These are phyloP conservation scores for Aurantiochytrium sp. DNA, from an alignment of 108 stramenopile species.

Conservation along the genomic window DNA sequence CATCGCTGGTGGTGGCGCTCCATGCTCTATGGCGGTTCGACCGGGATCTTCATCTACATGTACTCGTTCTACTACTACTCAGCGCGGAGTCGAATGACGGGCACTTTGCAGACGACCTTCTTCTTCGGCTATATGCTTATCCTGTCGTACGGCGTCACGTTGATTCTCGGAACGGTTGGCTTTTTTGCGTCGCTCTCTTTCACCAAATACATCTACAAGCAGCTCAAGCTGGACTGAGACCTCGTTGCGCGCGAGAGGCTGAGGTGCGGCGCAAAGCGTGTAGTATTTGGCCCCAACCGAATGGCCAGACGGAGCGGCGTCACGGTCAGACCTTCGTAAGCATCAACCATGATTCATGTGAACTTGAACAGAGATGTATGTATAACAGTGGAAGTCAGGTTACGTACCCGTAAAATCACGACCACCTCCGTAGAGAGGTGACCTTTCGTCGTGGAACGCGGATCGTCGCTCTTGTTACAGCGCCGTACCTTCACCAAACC, in stretches of 20 bases:
- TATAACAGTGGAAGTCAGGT: too few species aligned
- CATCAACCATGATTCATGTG: too few species aligned
- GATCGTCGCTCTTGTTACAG: too few species aligned
- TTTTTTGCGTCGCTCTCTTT: slow-evolving; percentile 86
- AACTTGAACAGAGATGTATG: too few species aligned
- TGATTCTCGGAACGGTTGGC: slow-evolving; percentile 91
- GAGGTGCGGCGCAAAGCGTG: too few species aligned
- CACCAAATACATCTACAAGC: slow-evolving; percentile 87
- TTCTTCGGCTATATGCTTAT: slow-evolving; percentile 98
- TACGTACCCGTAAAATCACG: too few species aligned
- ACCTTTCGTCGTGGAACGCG: too few species aligned
- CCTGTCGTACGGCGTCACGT: slow-evolving; percentile 81
- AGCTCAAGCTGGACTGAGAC: slow-evolving; percentile 80
- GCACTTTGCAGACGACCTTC: slow-evolving; percentile 82
- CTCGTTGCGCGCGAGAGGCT: not conserved
- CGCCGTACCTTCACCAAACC: too few species aligned
- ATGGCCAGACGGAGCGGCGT: too few species aligned
- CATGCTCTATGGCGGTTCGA: slow-evolving; percentile 87
- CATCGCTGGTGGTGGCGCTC: slow-evolving; percentile 98
- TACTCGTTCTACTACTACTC: slow-evolving; percentile 95
- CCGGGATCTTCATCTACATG: slow-evolving; percentile 84
- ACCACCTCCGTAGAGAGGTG: too few species aligned
- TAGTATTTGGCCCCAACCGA: too few species aligned
- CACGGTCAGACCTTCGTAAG: too few species aligned
- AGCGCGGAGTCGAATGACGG: slow-evolving; percentile 86